Evolutionary conservation across 768 basidiomycete species (phyloP).

Genomic region (Mrakia blollopis): DNA sequence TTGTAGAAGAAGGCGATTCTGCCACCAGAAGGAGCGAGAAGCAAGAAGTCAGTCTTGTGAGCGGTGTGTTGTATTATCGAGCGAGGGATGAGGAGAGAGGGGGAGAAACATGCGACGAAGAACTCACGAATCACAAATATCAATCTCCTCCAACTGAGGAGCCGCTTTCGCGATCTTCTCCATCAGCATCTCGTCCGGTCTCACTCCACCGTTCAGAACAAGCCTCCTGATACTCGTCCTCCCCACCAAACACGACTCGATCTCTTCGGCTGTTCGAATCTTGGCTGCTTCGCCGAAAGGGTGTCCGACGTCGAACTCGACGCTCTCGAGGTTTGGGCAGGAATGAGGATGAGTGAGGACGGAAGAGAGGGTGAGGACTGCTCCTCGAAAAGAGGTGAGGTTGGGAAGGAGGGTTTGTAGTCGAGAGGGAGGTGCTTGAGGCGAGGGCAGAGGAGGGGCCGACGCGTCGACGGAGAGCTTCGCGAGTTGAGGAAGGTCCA

Average conservation of each 20-base stretch:
- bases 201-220: background rate
- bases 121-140: background rate
- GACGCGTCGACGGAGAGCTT: background rate
- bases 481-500: background rate
- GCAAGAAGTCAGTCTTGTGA: background rate
- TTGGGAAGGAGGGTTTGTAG: background rate
- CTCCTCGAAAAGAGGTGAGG: background rate
- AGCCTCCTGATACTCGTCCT: background rate
- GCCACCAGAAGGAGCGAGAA: background rate
- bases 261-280: background rate
- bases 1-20: conserved; percentile 1
- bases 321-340: background rate
- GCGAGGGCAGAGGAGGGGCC: background rate
- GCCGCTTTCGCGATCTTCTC: background rate
- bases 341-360: background rate
- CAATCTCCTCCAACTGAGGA: background rate
- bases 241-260: background rate
- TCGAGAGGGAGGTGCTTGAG: background rate
- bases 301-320: background rate
- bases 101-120: background rate
- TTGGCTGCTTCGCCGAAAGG: background rate
- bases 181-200: background rate
- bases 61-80: background rate
- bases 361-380: background rate
- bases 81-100: background rate